Base-by-base conservation (phyloP, 2,329 filamentous ascomycete species). In the Clarireedia paspali region DNA sequence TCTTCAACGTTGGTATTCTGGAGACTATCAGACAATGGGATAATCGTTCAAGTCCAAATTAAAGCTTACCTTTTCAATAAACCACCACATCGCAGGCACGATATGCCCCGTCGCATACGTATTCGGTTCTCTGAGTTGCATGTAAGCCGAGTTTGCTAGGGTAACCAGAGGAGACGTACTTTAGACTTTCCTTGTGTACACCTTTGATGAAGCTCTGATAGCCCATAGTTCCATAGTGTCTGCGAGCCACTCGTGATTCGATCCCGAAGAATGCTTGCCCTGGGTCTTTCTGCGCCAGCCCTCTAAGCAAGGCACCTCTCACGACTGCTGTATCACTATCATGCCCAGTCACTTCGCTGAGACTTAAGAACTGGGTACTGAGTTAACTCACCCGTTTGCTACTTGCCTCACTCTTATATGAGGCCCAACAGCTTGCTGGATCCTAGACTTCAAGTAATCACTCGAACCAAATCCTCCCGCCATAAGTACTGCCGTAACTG, bases 401-500 rank as follows among this genome's bases (percentile, higher is more conserved):
- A 45, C 39, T 1, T 20, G 44, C 6, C 40, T 53, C 9, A 53
- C 51, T 17, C 26, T 45, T 2, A 53, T 20, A 53, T 20, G 2
- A 6, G 26, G 4, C 1, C 44, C 44, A 39, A 48, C 40, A 24
- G 23, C 17, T 17, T 39, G 9, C 39, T 53, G 27, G 14, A 53
- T 53, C 17, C 42, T 38, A 5, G 5, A 5, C n/a, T 42, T 40
- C 15, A 53, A n/a, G 27, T 53, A 53, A 17, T 39, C 39, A n/a
- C 51, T 53, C n/a, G 24, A 45, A 14, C 51, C 51, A 17, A 47
- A 53, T 2, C 42, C 51, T 24, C 42, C 42, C 14, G 42, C 51
- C 30, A 53, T 42, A 39, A 53, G 51, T 34, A 53, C 15, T 1
- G 42, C 40, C 20, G 42, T 23, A 6, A 47, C 42, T 20, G 27